Conservation (phyloP, 139 green algal genomes). For the Closterium sp. region DNA sequence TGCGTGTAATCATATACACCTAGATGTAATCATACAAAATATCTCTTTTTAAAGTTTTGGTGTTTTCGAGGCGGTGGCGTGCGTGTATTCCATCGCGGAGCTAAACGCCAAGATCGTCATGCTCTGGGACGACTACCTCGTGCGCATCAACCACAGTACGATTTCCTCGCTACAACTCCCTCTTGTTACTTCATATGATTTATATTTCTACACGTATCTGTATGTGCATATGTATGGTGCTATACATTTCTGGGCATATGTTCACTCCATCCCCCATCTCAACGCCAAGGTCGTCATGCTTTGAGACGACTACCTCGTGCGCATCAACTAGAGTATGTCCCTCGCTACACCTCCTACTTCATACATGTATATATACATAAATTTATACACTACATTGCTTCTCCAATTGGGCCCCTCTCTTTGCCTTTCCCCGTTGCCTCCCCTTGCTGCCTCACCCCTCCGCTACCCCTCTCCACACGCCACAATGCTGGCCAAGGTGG, state of each 20-base stretch:
- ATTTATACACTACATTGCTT: too few species aligned
- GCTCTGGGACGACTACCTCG: slow-evolving; percentile 1
- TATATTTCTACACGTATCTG: too few species aligned
- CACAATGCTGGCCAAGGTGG: not conserved
- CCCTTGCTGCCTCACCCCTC: not conserved
- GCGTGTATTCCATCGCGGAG: not conserved
- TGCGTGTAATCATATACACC: too few species aligned
- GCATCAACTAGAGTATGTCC: not conserved
- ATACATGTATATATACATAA: too few species aligned
- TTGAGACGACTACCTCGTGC: not conserved
- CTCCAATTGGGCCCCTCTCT: too few species aligned
- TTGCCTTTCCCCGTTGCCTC: too few species aligned
- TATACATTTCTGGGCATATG: too few species aligned
- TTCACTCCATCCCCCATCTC: not conserved
- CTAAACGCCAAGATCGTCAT: not conserved
- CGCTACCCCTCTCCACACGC: not conserved
- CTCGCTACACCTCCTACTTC: too few species aligned
- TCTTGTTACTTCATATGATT: too few species aligned
- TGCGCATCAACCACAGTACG: not conserved
- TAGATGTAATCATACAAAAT: too few species aligned
- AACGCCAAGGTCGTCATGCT: not conserved
- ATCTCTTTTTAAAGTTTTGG: too few species aligned
- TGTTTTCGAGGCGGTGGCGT: not conserved
- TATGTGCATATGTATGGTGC: too few species aligned
- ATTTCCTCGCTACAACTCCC: not conserved